phyloP scores from a whole-genome alignment of 768 basidiomycete species.

The Collybia sordida region DNA sequence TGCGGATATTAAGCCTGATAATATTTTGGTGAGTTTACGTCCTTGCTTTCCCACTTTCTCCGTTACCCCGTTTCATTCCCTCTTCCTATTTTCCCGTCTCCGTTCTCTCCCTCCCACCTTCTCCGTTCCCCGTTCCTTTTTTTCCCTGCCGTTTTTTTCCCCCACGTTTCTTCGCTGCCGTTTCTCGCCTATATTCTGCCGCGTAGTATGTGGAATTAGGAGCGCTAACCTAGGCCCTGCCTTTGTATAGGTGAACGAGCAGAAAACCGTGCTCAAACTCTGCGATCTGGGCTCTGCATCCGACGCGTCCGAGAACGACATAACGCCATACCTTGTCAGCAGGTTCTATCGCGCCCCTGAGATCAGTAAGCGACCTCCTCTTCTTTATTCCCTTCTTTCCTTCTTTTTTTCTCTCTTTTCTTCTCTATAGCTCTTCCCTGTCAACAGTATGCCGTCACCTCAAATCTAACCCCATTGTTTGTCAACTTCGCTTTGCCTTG shows the following conservation, averaged over 20 bases:
- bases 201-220: background rate
- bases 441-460: background rate
- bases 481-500: too few species aligned
- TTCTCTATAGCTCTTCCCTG: background rate
- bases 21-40: slow-evolving; percentile 75
- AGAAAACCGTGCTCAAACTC: slow-evolving; percentile 89
- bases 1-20: slow-evolving; percentile 98
- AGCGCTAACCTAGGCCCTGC: too few species aligned
- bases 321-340: slow-evolving; percentile 97
- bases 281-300: slow-evolving; percentile 98
- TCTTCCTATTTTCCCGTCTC: too few species aligned
- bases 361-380: slow-evolving; percentile 83
- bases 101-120: too few species aligned
- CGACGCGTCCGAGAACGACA: slow-evolving; percentile 92
- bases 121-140: too few species aligned
- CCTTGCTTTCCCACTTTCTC: too few species aligned
- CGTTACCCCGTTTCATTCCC: too few species aligned
- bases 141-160: too few species aligned
- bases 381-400: background rate
- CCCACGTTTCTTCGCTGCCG: too few species aligned
- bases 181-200: background rate
- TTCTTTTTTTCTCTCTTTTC: background rate
- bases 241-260: slow-evolving; percentile 79
- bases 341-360: slow-evolving; percentile 98
- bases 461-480: slow-evolving; percentile 13